phyloP scores from a whole-genome alignment of 192 early-diverging fungal species.

The Podila clonocystis region DNA sequence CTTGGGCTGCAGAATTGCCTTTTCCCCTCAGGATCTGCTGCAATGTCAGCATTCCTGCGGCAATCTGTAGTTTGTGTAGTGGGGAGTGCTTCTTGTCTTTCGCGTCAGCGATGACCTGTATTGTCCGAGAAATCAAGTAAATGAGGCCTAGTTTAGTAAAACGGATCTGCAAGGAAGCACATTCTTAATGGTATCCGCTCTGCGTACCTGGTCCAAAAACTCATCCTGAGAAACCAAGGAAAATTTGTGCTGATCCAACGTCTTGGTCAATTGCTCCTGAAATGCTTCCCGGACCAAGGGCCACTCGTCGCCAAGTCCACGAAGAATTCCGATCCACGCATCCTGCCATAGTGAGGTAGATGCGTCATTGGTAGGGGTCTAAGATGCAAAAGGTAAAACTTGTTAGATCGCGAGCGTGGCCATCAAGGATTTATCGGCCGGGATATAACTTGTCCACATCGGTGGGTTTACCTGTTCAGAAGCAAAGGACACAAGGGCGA shows the following conservation, averaged over 20 bases:
- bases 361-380: neutral
- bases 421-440: too few species aligned
- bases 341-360: neutral
- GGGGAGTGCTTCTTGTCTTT: neutral
- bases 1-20: neutral
- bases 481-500: slow-evolving; percentile 27
- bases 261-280: slow-evolving; percentile 15
- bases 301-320: slow-evolving; percentile 25
- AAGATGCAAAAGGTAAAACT: neutral
- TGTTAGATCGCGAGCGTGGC: too few species aligned
- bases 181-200: too few species aligned
- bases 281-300: slow-evolving; percentile 34
- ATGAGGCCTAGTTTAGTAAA: too few species aligned
- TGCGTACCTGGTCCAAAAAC: slow-evolving; percentile 19
- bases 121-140: neutral
- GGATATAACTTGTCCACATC: too few species aligned
- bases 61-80: neutral
- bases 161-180: too few species aligned
- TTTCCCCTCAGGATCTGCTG: neutral
- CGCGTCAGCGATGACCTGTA: neutral
- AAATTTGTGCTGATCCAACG: neutral
- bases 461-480: neutral
- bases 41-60: neutral
- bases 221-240: neutral
- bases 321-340: slow-evolving; percentile 15